Conservation (phyloP, 2,329 filamentous ascomycete species). For the Whalleya microplaca region DNA sequence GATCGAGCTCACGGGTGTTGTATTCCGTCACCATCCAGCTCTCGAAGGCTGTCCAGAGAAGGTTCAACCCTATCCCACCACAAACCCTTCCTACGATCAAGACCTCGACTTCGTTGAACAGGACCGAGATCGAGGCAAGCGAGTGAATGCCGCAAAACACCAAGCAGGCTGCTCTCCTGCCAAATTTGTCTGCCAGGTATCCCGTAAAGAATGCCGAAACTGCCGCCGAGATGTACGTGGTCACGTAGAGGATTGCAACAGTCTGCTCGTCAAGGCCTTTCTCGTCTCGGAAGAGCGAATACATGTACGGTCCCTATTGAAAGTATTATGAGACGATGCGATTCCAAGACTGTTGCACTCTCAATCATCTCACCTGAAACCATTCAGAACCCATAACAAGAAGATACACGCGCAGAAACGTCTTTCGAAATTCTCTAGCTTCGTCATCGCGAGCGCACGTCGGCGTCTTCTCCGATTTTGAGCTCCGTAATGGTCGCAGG, state of each 20-base stretch:
- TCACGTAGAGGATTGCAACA: constrained; percentile 47
- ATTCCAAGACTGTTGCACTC: neutral
- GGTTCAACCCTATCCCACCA: constrained; percentile 58
- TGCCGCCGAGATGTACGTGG: constrained; percentile 50
- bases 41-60: constrained; percentile 63
- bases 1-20: constrained; percentile 48
- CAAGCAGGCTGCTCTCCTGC: constrained; percentile 56
- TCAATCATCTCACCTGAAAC: constrained; percentile 46
- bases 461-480: constrained; percentile 3
- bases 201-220: constrained; percentile 51
- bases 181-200: constrained; percentile 52
- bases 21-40: constrained; percentile 65
- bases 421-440: constrained; percentile 23
- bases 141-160: constrained; percentile 58
- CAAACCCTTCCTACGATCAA: constrained; percentile 57
- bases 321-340: constrained; percentile 5
- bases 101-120: constrained; percentile 42
- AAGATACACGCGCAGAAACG: constrained; percentile 45
- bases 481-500: constrained; percentile 6
- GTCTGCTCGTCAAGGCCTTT: constrained; percentile 34
- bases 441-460: constrained; percentile 14
- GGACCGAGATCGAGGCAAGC: constrained; percentile 53
- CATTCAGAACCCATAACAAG: constrained; percentile 56
- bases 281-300: constrained; percentile 37
- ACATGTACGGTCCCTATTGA: constrained; percentile 35